Evolutionary conservation across 768 basidiomycete species (phyloP).

Genomic region (Mycena vulgaris): DNA sequence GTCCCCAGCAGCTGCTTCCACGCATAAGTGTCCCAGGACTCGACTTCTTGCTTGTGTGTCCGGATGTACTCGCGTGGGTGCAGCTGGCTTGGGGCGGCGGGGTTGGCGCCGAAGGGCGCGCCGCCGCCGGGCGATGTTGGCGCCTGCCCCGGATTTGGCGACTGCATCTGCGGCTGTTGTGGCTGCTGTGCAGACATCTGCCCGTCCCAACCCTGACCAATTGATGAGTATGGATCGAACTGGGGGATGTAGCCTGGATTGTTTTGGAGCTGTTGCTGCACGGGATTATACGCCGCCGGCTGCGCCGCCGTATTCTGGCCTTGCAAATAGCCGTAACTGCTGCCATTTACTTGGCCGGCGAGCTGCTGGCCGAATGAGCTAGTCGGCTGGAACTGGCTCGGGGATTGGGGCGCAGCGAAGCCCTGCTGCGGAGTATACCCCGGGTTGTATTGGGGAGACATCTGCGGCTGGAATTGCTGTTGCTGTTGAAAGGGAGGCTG

Average conservation of each 20-base stretch:
- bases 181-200: conserved; percentile 31
- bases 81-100: conserved; percentile 54
- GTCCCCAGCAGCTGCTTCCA: conserved; percentile 80
- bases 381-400: conserved; percentile 62
- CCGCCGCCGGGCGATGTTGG: conserved; percentile 16
- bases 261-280: conserved; percentile 63
- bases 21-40: conserved; percentile 77
- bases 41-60: conserved; percentile 75
- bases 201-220: conserved; percentile 61
- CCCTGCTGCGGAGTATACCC: conserved; percentile 32
- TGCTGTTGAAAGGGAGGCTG: conserved; percentile 56
- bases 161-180: conserved; percentile 41
- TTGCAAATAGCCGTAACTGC: conserved; percentile 46
- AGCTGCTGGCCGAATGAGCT: conserved; percentile 74
- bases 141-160: conserved; percentile 36
- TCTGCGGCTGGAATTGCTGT: conserved; percentile 50
- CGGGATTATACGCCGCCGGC: conserved; percentile 57
- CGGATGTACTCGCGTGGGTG: conserved; percentile 83
- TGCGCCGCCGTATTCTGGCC: conserved; percentile 41
- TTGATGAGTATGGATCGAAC: conserved; percentile 67
- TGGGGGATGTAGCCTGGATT: conserved; percentile 64
- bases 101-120: conserved; percentile 37
- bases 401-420: conserved; percentile 35
- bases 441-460: conserved; percentile 33
- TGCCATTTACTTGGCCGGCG: conserved; percentile 42